A percentile compares a stretch with the other conserved stretches of the same genome.
These are phyloP conservation scores for Brassica rapa DNA, from an alignment of 345 rosid genomes.

Conservation along the genomic window DNA sequence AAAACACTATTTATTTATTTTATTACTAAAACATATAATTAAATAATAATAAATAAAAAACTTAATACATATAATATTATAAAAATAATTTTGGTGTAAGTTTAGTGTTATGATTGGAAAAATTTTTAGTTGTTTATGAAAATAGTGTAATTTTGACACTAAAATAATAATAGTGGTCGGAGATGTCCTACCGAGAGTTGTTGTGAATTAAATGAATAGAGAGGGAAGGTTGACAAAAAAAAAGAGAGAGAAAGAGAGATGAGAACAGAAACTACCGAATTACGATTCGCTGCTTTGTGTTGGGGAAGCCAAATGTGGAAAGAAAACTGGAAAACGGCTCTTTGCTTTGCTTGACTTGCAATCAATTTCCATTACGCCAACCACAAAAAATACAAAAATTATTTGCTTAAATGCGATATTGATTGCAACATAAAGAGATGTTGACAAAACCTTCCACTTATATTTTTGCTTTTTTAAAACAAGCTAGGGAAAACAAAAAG, in stretches of 20 bases:
- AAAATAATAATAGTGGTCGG: too few species aligned
- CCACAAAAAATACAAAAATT: slow-evolving; percentile 8
- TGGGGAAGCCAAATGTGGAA: slow-evolving; percentile 34
- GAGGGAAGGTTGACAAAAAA: neutral
- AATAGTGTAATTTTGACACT: too few species aligned
- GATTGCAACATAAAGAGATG: slow-evolving; percentile 41
- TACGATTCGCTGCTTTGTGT: slow-evolving; percentile 18
- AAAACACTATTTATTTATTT: too few species aligned
- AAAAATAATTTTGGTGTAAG: too few species aligned
- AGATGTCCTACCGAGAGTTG: too few species aligned
- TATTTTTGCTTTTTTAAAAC: neutral
- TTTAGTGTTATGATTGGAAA: too few species aligned
- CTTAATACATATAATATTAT: too few species aligned
- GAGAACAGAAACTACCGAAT: slow-evolving; percentile 8
- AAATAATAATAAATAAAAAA: too few species aligned
- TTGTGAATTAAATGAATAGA: slow-evolving; percentile 18
- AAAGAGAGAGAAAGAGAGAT: neutral
- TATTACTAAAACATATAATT: too few species aligned
- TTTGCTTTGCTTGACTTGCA: slow-evolving; percentile 43
- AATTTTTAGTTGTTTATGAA: too few species aligned
- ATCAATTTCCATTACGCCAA: slow-evolving; percentile 41
- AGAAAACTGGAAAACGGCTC: slow-evolving; percentile 32
- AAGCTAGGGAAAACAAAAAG: neutral
- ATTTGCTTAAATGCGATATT: slow-evolving; percentile 31
- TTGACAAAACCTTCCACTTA: slow-evolving; percentile 20